phyloP scores from a whole-genome alignment of 2,329 filamentous ascomycete genomes.

The Neoscytalidium dimidiatum region DNA sequence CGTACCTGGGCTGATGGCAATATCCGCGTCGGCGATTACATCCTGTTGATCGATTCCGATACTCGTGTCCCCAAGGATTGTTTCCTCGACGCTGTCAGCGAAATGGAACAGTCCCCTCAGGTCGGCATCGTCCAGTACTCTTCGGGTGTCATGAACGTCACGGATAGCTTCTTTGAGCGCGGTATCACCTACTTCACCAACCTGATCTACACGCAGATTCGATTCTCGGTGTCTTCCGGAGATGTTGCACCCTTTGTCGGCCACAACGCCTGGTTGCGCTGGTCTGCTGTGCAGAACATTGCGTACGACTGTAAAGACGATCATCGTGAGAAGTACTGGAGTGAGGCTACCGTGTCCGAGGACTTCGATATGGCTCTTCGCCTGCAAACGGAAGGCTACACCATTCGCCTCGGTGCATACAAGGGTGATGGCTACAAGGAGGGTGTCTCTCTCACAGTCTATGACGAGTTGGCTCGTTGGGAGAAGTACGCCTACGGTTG shows the following conservation, averaged over 20 bases:
- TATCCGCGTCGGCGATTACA: slow-evolving; percentile 63
- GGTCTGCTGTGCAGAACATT: slow-evolving; percentile 74
- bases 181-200: slow-evolving; percentile 53
- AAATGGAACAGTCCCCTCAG: slow-evolving; percentile 70
- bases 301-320: slow-evolving; percentile 69
- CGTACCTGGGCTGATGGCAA: slow-evolving; percentile 63
- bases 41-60: slow-evolving; percentile 69
- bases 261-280: slow-evolving; percentile 77
- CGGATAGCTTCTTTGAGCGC: slow-evolving; percentile 62
- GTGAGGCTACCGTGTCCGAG: slow-evolving; percentile 76
- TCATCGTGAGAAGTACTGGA: slow-evolving; percentile 76
- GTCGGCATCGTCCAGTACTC: slow-evolving; percentile 72
- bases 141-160: slow-evolving; percentile 62
- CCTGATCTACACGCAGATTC: slow-evolving; percentile 74
- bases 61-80: slow-evolving; percentile 69
- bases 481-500: slow-evolving; percentile 87
- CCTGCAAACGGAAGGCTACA: slow-evolving; percentile 71
- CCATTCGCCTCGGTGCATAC: slow-evolving; percentile 72
- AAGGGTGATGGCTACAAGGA: slow-evolving; percentile 78
- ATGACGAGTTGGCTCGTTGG: slow-evolving; percentile 82
- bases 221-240: slow-evolving; percentile 74
- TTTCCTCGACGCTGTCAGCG: slow-evolving; percentile 67
- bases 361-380: slow-evolving; percentile 82
- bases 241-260: slow-evolving; percentile 79
- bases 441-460: slow-evolving; percentile 80